Conservation (phyloP, 2,329 filamentous ascomycete genomes). For the Exophiala dermatitidis region DNA sequence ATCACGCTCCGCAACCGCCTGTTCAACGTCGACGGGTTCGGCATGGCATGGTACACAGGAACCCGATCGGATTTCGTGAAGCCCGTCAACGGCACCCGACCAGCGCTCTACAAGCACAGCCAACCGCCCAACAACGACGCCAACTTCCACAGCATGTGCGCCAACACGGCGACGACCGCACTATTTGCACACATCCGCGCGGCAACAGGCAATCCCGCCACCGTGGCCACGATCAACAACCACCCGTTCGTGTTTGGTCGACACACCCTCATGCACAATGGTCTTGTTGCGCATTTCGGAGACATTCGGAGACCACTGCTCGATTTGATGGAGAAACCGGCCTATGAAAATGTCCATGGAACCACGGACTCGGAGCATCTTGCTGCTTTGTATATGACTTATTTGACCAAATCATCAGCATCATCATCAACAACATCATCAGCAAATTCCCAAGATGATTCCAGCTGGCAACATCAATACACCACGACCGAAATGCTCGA, state of each 20-base stretch:
- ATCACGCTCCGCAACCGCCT: slow-evolving; percentile 46
- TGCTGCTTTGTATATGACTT: slow-evolving; percentile 37
- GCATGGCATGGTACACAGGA: slow-evolving; percentile 50
- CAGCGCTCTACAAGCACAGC: slow-evolving; percentile 47
- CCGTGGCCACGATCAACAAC: slow-evolving; percentile 46
- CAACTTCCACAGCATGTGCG: slow-evolving; percentile 48
- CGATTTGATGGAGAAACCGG: slow-evolving; percentile 41
- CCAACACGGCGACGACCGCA: slow-evolving; percentile 45
- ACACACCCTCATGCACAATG: slow-evolving; percentile 52
- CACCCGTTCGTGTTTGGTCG: slow-evolving; percentile 51
- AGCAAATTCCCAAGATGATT: too few species aligned
- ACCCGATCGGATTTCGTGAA: slow-evolving; percentile 36
- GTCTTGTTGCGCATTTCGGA: slow-evolving; percentile 43
- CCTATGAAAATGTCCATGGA: slow-evolving; percentile 44
- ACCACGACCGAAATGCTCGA: slow-evolving; percentile 37
- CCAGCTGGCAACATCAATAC: slow-evolving; percentile 40
- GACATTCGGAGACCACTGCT: slow-evolving; percentile 43
- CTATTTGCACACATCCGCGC: slow-evolving; percentile 50
- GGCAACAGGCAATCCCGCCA: slow-evolving; percentile 36
- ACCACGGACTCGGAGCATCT: slow-evolving; percentile 49
- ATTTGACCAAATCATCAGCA: slow-evolving; percentile 19
- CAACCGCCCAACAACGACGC: slow-evolving; percentile 47
- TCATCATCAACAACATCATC: too few species aligned
- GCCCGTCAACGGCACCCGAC: slow-evolving; percentile 27
- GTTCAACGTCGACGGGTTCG: slow-evolving; percentile 50